Percentiles rank a stretch among this genome's conserved stretches.
phyloP scores from a whole-genome alignment of 2,329 filamentous ascomycete species.

The Ustilaginoidea virens region DNA sequence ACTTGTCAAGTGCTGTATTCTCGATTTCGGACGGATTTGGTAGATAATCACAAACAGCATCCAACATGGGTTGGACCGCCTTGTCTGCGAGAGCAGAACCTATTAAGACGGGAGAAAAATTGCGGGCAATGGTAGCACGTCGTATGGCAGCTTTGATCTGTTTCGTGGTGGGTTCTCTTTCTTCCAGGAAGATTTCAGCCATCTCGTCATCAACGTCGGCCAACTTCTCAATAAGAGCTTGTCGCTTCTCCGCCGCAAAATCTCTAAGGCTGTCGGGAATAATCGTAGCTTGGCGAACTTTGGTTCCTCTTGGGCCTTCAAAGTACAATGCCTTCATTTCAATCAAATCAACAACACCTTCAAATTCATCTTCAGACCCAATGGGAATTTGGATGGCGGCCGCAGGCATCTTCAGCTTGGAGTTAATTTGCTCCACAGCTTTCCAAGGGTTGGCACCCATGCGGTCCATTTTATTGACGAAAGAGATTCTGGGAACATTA shows the following conservation, averaged over 20 bases:
- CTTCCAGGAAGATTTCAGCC: conserved; percentile 84
- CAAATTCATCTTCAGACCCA: conserved; percentile 77
- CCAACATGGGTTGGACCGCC: conserved; percentile 88
- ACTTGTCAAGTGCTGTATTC: conserved; percentile 77
- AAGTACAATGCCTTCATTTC: conserved; percentile 90
- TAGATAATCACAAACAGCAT: conserved; percentile 90
- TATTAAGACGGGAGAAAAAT: conserved; percentile 94
- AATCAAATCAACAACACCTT: conserved; percentile 85
- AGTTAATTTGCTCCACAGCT: conserved; percentile 92
- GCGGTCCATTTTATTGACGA: conserved; percentile 99
- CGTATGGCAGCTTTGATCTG: conserved; percentile 92
- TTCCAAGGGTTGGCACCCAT: conserved; percentile 98
- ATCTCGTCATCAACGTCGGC: conserved; percentile 98
- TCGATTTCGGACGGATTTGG: conserved; percentile 82
- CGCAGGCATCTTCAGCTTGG: conserved; percentile 83
- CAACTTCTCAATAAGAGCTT: conserved; percentile 80
- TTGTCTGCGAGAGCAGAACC: conserved; percentile 91
- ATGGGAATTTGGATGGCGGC: conserved; percentile 93
- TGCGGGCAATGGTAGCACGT: conserved; percentile 70
- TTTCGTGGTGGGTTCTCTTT: conserved; percentile 58
- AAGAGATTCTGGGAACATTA: conserved; percentile 87
- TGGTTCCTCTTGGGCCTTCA: conserved; percentile 67
- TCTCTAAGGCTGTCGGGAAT: conserved; percentile 66
- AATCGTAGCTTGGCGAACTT: conserved; percentile 57
- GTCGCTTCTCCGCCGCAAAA: conserved; percentile 69